Percentiles rank a stretch among this genome's conserved stretches.
phyloP scores from a whole-genome alignment of 805 yeast species.

The Metschnikowia drakensbergensis region DNA sequence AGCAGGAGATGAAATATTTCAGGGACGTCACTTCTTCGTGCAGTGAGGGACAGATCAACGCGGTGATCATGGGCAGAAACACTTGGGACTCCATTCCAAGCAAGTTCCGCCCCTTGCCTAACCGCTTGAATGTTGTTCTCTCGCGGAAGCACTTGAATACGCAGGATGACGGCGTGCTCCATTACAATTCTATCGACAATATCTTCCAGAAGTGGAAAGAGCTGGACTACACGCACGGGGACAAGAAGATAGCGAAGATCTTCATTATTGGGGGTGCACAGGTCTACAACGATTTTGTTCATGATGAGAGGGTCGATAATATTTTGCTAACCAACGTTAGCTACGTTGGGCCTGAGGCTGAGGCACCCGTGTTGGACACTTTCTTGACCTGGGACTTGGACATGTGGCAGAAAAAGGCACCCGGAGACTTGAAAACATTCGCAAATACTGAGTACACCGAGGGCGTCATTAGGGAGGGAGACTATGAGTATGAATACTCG shows the following conservation, averaged over 20 bases:
- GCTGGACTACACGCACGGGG: constrained; percentile 4
- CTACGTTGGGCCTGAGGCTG: constrained; percentile 21
- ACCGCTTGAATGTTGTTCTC: constrained; percentile 70
- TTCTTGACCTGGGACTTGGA: constrained; percentile 43
- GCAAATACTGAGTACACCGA: constrained; percentile 31
- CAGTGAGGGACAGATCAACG: constrained; percentile 45
- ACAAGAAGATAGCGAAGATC: constrained; percentile 46
- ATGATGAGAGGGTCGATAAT: constrained; percentile 44
- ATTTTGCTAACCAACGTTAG: constrained; percentile 68
- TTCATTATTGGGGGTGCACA: constrained; percentile 94
- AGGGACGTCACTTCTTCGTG: constrained; percentile 60
- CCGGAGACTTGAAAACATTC: constrained; percentile 34
- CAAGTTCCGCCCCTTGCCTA: constrained; percentile 77
- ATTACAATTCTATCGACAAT: constrained; percentile 27
- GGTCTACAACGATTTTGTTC: constrained; percentile 59
- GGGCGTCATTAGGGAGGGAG: constrained; percentile 34
- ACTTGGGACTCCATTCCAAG: constrained; percentile 94
- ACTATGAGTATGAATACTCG: constrained; percentile 55
- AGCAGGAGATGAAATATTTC: constrained; percentile 83
- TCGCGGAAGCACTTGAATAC: constrained; percentile 43
- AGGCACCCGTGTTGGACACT: constrained; percentile 61
- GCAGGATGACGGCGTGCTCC: constrained; percentile 24
- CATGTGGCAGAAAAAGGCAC: constrained; percentile 36
- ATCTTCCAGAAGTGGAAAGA: constrained; percentile 33
- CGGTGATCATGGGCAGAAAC: constrained; percentile 92